These are phyloP conservation scores for Gracilaria vermiculophylla DNA, from an alignment of 23 red algal species.

Conservation along the genomic window DNA sequence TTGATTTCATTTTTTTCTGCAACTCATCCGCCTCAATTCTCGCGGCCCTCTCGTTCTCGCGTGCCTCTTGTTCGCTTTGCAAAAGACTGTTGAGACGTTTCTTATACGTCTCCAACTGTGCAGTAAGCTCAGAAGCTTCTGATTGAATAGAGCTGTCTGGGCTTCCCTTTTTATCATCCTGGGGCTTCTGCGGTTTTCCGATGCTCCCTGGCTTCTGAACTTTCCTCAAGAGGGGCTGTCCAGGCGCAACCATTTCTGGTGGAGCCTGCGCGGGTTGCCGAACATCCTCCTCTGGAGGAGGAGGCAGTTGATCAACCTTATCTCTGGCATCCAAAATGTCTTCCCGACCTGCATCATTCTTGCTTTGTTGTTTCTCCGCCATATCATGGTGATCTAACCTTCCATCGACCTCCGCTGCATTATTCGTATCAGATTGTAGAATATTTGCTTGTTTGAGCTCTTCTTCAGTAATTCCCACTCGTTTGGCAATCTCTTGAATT, in stretches of 20 bases:
- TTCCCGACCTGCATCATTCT: neutral
- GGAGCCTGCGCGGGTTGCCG: conserved; percentile 2
- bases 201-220: neutral
- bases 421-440: neutral
- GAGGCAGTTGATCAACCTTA: neutral
- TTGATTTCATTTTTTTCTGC: neutral
- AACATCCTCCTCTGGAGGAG: neutral
- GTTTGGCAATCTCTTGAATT: conserved; percentile 15
- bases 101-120: neutral
- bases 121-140: neutral
- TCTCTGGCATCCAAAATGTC: neutral
- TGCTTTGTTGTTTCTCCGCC: neutral
- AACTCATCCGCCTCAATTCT: neutral
- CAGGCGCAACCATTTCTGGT: conserved; percentile 22
- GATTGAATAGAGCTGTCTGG: neutral
- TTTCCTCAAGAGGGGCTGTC: neutral
- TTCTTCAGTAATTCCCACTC: conserved; percentile 21
- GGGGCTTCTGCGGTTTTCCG: neutral
- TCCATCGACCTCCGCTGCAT: neutral
- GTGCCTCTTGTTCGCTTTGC: neutral
- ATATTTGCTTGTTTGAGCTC: conserved; percentile 15
- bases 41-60: neutral
- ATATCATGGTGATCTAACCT: neutral
- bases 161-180: neutral
- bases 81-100: neutral